Base-by-base conservation (phyloP, 371 early-diverging fungal genomes). In the Rhizomucor miehei region DNA sequence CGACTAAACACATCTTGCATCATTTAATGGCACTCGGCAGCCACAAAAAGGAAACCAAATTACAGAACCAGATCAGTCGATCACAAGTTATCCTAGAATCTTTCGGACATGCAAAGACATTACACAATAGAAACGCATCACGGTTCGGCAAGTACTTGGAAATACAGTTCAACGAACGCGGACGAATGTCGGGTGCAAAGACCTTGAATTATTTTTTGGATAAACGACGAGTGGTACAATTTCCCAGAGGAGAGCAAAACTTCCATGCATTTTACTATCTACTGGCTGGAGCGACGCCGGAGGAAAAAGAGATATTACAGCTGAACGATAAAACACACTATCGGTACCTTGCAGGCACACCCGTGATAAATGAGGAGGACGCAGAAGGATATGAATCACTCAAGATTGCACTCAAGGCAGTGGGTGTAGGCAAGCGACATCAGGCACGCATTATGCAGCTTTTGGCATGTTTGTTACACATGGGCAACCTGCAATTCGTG, bases 201-300 rank as follows among this genome's bases (percentile, higher is more conserved):
- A 71, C 89, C 51, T 80, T 96, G 52, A 90, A 93, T 60, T 98
- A 95, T 70, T 75, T 97, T 44, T 71, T 99, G 25, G 98, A 99
- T 60, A 90, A 91, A 69, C 73, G 74, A 44, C 82, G 94, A 24
- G 80, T 93, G 10, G 75, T 82, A 2, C 70, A 73, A 13, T 38
- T 48, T 20, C 46, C 76, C 16, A 68, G 75, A 21, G 79, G 82
- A 38, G 89, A 95, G 61, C 84, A 90, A 58, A 96, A 87, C 66
- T 98, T 96, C 70, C 93, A 98, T 65, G 86, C 94, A 36, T 94
- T 98, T 65, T 93, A 96, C 66, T 87, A 93, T 51, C 77, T 97
- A 16, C 68, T 90, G 14, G 84, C 73, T 12, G 75, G 79, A 13
- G 64, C 66, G 1, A 55, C 67, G 9, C 21, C 52, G 9, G 75